Evolutionary conservation across 1,139 yeast species (phyloP).

Genomic region (Eremothecium coryli): DNA sequence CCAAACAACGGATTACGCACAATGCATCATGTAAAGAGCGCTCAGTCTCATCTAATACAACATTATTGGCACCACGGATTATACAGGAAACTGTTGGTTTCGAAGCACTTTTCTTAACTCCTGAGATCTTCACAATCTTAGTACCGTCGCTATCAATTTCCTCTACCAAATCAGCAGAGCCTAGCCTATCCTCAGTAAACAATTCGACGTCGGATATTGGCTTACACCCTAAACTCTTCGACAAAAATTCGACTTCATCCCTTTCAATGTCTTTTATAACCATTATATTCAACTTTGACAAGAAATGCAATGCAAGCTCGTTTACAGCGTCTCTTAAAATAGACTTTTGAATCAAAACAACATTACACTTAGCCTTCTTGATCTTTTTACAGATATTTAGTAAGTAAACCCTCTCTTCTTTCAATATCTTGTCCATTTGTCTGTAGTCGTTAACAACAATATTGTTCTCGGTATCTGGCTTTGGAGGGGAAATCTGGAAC

Average conservation of each 20-base stretch:
- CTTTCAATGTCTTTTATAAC: constrained; percentile 94
- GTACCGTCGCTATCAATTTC: constrained; percentile 90
- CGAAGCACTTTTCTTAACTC: constrained; percentile 46
- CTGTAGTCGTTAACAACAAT: constrained; percentile 95
- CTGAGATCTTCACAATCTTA: constrained; percentile 84
- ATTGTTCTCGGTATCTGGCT: constrained; percentile 97
- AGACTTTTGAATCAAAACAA: constrained; percentile 83
- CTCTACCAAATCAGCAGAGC: constrained; percentile 85
- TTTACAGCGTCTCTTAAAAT: constrained; percentile 95
- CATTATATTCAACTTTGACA: constrained; percentile 85
- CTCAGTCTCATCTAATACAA: constrained; percentile 90
- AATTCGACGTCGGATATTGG: constrained; percentile 94
- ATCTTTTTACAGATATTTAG: constrained; percentile 91
- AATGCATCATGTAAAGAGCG: constrained; percentile 95
- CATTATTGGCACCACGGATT: constrained; percentile 88
- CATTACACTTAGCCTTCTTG: constrained; percentile 95
- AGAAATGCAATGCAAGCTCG: constrained; percentile 89
- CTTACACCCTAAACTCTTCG: constrained; percentile 86
- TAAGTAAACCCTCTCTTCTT: constrained; percentile 93
- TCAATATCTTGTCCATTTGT: constrained; percentile 96
- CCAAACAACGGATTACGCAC: constrained; percentile 92
- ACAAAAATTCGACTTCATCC: constrained; percentile 89
- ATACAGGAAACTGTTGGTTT: constrained; percentile 82
- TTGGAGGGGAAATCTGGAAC: constrained; percentile 96
- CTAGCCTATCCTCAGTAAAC: constrained; percentile 87